Evolutionary conservation across 495 filamentous ascomycete genomes (phyloP).

Genomic region (Viridothelium virens): DNA sequence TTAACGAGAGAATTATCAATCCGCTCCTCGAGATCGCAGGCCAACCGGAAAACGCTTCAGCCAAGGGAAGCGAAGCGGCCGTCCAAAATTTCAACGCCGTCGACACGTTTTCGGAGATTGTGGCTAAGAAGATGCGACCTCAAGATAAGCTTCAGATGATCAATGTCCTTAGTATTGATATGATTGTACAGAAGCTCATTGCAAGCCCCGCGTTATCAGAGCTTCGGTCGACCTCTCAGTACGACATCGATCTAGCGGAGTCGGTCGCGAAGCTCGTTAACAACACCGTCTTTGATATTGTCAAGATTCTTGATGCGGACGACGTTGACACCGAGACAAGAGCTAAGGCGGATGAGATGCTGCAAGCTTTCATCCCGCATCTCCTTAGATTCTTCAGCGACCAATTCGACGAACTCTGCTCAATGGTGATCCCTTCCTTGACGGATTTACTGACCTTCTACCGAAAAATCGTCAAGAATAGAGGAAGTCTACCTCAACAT

Average conservation of each 20-base stretch:
- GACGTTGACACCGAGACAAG: constrained; percentile 46
- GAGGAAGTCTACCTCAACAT: constrained; percentile 51
- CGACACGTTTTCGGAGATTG: constrained; percentile 87
- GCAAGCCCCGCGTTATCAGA: constrained; percentile 69
- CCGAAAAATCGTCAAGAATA: constrained; percentile 61
- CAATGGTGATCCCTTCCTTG: constrained; percentile 82
- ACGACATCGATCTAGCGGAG: constrained; percentile 92
- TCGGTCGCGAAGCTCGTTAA: constrained; percentile 95
- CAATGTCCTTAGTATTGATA: constrained; percentile 72
- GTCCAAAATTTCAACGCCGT: constrained; percentile 73
- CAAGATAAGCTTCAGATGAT: constrained; percentile 92
- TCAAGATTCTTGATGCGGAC: constrained; percentile 63
- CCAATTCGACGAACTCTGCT: constrained; percentile 96
- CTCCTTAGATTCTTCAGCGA: constrained; percentile 91
- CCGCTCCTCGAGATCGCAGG: constrained; percentile 67
- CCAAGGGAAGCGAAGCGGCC: constrained; percentile 55
- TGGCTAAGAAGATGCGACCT: constrained; percentile 94
- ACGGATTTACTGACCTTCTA: constrained; percentile 84
- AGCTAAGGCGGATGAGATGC: constrained; percentile 60
- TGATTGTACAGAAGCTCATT: constrained; percentile 73
- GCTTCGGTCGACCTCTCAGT: constrained; percentile 67
- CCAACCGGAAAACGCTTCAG: constrained; percentile 50
- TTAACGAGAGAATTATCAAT: constrained; percentile 77
- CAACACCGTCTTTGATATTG: constrained; percentile 73
- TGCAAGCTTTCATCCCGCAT: constrained; percentile 74